Evolutionary conservation across 1,284 basidiomycete genomes (phyloP), one percentile per base, ranked within the genome.

Genomic region (Pseudozyma sp.): DNA sequence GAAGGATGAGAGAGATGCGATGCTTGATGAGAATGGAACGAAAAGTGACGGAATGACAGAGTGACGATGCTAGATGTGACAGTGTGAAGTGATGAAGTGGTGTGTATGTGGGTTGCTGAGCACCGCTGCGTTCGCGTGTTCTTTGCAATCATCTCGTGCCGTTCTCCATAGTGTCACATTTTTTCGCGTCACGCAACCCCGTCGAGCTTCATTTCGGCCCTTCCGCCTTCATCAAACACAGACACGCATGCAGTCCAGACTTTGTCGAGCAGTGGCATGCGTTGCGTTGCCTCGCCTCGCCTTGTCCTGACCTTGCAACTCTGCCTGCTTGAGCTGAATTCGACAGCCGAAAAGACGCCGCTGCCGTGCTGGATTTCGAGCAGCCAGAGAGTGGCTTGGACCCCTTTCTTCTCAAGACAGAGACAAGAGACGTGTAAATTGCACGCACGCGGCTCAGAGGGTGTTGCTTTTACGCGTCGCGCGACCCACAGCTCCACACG

Each of bases 381-480:
- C n/a, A 16, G 42, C 17, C 4, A 42, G 24, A 24, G 24, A 14
- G 17, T 14, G 5, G 24, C 39, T 44, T 54, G 43, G 42, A 54
- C 42, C 52, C 43, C 52, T 54, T 54, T 46, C 52, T 54, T 54
- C 52, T 54, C 13, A 10, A 42, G 16, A 13, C 11, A 7, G 40
- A 17, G 14, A 10, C 4, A 2, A 37, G 51, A 53, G 17, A 29
- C 53, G 53, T 39, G 53, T 54, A 54, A 54, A 49, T 37, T 43
- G 55, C 43, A 24, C 6, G 24, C 7, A 34, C 45, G 19, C 39
- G 40, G 30, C 10, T 16, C 5, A 24, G 14, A 24, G 19, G 6
- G 17, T 19, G n/a, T 35, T 50, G 45, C 16, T 56, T 69, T 59
- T 69, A 64, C 67, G 67, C 67, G 67, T 69, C 67, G 67, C 67